Percentiles rank a stretch among this genome's conserved stretches.
phyloP scores from a whole-genome alignment of 768 basidiomycete species.

The Suillus cothurnatus region DNA sequence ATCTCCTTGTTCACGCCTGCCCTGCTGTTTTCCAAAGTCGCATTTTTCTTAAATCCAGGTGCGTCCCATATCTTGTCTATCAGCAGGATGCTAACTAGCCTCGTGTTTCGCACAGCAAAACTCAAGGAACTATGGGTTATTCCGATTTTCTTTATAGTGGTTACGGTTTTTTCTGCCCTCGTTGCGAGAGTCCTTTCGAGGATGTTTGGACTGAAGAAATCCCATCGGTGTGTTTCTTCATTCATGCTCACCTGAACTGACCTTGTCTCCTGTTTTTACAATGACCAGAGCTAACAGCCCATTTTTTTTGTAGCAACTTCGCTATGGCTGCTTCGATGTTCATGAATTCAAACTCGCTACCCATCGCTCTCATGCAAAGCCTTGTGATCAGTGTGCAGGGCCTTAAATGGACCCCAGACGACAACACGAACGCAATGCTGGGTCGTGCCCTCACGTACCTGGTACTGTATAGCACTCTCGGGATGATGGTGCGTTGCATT shows the following conservation, averaged over 20 bases:
- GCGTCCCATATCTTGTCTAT: slow-evolving; percentile 15
- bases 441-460: slow-evolving; percentile 89
- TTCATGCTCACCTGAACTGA: not conserved
- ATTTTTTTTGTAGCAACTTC: slow-evolving; percentile 54
- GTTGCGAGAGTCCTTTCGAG: slow-evolving; percentile 66
- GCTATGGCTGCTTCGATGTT: slow-evolving; percentile 84
- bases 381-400: slow-evolving; percentile 82
- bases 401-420: slow-evolving; percentile 79
- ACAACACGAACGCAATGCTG: slow-evolving; percentile 86
- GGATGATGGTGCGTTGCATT: slow-evolving; percentile 83
- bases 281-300: not conserved
- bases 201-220: slow-evolving; percentile 65
- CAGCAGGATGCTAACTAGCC: not conserved
- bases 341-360: slow-evolving; percentile 95
- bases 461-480: slow-evolving; percentile 91
- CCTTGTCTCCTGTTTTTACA: not conserved
- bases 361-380: slow-evolving; percentile 92
- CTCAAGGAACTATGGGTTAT: slow-evolving; percentile 83
- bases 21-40: slow-evolving; percentile 92
- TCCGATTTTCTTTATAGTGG: slow-evolving; percentile 80
- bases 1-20: slow-evolving; percentile 89
- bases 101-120: slow-evolving; percentile 49
- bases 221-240: slow-evolving; percentile 64
- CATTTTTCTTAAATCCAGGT: slow-evolving; percentile 87
- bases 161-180: slow-evolving; percentile 70